Conservation (phyloP, 371 early-diverging fungal genomes). For the Rhizopus delemar region DNA sequence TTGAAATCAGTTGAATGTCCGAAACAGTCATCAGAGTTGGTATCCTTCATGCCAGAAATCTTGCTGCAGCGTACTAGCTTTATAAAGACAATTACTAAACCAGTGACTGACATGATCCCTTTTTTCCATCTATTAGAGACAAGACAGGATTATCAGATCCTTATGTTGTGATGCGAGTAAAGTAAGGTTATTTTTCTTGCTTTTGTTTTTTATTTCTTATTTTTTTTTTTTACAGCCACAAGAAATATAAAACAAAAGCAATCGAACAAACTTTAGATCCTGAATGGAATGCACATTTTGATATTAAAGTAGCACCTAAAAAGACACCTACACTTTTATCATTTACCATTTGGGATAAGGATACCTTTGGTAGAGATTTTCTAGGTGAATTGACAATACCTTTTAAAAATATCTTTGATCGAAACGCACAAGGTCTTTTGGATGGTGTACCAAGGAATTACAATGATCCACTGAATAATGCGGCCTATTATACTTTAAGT, state of each 20-base stretch:
- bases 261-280: slow-evolving; percentile 72
- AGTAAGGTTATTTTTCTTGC: slow-evolving; percentile 23
- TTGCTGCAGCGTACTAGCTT: slow-evolving; percentile 39
- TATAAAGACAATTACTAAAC: background rate
- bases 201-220: background rate
- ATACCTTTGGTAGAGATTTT: slow-evolving; percentile 62
- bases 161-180: slow-evolving; percentile 52
- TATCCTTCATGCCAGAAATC: slow-evolving; percentile 27
- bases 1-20: slow-evolving; percentile 11
- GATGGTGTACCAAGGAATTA: slow-evolving; percentile 51
- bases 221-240: slow-evolving; percentile 42
- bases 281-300: slow-evolving; percentile 74
- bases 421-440: slow-evolving; percentile 42
- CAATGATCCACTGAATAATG: slow-evolving; percentile 53
- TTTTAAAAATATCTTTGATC: slow-evolving; percentile 56
- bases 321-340: slow-evolving; percentile 46
- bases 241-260: slow-evolving; percentile 69
- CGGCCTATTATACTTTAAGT: slow-evolving; percentile 34
- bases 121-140: slow-evolving; percentile 34
- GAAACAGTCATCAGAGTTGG: slow-evolving; percentile 32
- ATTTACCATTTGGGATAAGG: slow-evolving; percentile 66
- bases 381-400: slow-evolving; percentile 65
- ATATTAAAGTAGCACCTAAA: slow-evolving; percentile 53
- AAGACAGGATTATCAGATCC: slow-evolving; percentile 67
- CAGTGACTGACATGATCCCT: background rate